Base-by-base conservation (phyloP, 2,329 filamentous ascomycete species). In the Aspergillus candidus region DNA sequence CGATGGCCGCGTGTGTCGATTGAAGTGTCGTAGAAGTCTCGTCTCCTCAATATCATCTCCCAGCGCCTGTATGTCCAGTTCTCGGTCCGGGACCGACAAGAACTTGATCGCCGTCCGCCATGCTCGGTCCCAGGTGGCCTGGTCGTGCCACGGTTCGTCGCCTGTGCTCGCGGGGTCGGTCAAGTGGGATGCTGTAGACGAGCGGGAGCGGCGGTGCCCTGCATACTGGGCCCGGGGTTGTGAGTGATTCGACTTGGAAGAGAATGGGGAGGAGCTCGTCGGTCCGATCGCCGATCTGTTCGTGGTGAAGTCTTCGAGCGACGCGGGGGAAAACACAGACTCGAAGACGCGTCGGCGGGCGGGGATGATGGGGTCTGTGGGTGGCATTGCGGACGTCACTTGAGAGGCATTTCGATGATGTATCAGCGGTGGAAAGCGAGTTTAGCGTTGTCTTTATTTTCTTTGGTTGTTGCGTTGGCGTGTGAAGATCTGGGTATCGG, bases 321-420 rank as follows among this genome's bases (percentile, higher is more conserved):
- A 62, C 41, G 65, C 55, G 39, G 66, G 60, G 38, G 68, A 60
- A 48, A 72, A 72, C 38, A 72, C 68, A 11, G 69, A 70, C 43
- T 57, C 58, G 51, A 72, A 70, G 15, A 72, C 62, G 50, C 67
- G 69, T 55, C 63, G 64, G 49, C 65, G 65, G 45, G 55, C 50
- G 43, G 42, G 45, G 44, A 53, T 53, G 41, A 59, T 51, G 37
- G 61, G 53, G 30, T 27, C 22, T 27, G 54, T 55, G 15, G 55
- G 52, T 15, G 57, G 37, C 60, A 62, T 66, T 32, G 39, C 57
- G 43, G n/a, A 27, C 14, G n/a, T 30, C 18, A 13, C 8, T 27
- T 27, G 22, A 27, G 7, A 27, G 22, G 22, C 22, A 27, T 27
- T 27, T 27, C 22, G 22, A 27, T 27, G 6, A 27, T 27, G 6